Conservation (phyloP, 148 eudicot species). For the Cornus controversa region DNA sequence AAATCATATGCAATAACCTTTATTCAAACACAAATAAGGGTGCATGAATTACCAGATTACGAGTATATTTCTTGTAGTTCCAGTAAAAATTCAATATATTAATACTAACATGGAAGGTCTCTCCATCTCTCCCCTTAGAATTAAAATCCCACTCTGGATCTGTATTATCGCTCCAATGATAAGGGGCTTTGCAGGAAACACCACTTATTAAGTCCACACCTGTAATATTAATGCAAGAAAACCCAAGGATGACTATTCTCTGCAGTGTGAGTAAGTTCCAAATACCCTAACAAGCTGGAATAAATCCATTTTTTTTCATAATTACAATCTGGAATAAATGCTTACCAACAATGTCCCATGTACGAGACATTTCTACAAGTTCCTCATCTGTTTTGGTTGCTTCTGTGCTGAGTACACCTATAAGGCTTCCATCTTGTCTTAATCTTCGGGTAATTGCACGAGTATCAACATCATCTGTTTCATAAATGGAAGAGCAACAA, state of each 20-base stretch:
- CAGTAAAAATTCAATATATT: slow-evolving; percentile 6
- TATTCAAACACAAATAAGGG: slow-evolving; percentile 6
- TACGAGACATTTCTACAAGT: slow-evolving; percentile 79
- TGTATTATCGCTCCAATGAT: slow-evolving; percentile 80
- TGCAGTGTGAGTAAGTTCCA: background rate
- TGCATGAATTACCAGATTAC: background rate
- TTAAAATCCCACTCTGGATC: slow-evolving; percentile 76
- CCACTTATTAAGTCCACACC: slow-evolving; percentile 92
- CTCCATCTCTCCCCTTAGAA: slow-evolving; percentile 31
- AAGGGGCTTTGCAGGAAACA: slow-evolving; percentile 76
- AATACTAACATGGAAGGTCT: slow-evolving; percentile 65
- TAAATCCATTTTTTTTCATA: background rate
- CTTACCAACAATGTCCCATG: slow-evolving; percentile 92
- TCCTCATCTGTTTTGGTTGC: slow-evolving; percentile 69
- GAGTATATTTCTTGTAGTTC: background rate
- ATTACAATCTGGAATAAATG: background rate
- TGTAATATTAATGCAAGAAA: slow-evolving; percentile 27
- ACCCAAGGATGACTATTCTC: background rate
- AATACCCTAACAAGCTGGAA: background rate
- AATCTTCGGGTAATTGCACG: slow-evolving; percentile 93
- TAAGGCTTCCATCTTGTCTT: slow-evolving; percentile 96
- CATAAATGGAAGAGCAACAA: slow-evolving; percentile 16
- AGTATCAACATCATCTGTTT: slow-evolving; percentile 91
- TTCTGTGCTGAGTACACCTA: slow-evolving; percentile 97
- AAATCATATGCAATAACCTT: slow-evolving; percentile 96